phyloP scores from a whole-genome alignment of 192 early-diverging fungal genomes.

The Umbelopsis isabellina region DNA sequence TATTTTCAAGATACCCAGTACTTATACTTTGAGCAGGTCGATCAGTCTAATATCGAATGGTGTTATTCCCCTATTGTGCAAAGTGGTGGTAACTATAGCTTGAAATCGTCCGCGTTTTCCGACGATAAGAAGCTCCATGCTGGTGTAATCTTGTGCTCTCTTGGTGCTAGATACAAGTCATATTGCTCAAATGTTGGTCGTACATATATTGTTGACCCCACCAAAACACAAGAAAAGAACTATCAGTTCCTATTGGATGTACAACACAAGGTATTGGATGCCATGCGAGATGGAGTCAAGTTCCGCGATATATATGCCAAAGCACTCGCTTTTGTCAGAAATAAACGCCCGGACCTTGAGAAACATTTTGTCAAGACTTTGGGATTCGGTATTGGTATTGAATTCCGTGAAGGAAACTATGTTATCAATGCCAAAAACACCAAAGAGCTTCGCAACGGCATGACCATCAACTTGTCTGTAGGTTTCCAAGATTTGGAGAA shows the following conservation, averaged over 20 bases:
- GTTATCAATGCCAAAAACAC: conserved; percentile 73
- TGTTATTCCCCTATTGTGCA: conserved; percentile 94
- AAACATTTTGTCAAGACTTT: conserved; percentile 85
- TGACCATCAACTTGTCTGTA: conserved; percentile 83
- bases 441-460: conserved; percentile 71
- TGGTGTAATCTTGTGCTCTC: conserved; percentile 89
- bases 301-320: conserved; percentile 80
- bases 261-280: conserved; percentile 72
- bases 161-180: conserved; percentile 92
- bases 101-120: conserved; percentile 79
- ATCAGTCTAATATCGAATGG: conserved; percentile 82
- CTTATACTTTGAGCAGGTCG: conserved; percentile 38
- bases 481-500: conserved; percentile 89
- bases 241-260: conserved; percentile 90
- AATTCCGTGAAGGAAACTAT: conserved; percentile 88
- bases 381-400: conserved; percentile 93
- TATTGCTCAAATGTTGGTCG: conserved; percentile 95
- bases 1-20: not conserved
- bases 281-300: conserved; percentile 72
- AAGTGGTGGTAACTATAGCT: conserved; percentile 92
- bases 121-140: conserved; percentile 77
- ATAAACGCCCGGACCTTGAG: conserved; percentile 84
- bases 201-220: conserved; percentile 93
- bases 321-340: conserved; percentile 69
- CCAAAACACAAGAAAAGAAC: conserved; percentile 87